Conservation (phyloP, 768 basidiomycete species). For the Tubosaeta sp. region DNA sequence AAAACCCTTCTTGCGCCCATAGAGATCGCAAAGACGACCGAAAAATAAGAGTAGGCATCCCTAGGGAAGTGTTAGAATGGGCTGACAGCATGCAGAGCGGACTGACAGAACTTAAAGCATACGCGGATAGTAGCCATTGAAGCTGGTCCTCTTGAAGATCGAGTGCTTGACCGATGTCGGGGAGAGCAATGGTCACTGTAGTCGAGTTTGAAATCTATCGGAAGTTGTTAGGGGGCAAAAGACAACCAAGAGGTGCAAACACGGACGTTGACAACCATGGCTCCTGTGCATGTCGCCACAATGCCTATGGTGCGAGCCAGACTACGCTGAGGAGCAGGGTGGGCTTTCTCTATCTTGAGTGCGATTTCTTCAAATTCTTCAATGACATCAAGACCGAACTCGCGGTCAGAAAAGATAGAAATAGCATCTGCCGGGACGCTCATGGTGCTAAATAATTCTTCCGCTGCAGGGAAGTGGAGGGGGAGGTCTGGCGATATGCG, state of each 20-base stretch:
- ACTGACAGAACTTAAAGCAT: slow-evolving; percentile 61
- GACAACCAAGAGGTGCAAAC: not conserved
- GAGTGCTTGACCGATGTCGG: slow-evolving; percentile 47
- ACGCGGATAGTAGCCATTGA: slow-evolving; percentile 68
- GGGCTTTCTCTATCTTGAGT: too few species aligned
- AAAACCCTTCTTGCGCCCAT: slow-evolving; percentile 71
- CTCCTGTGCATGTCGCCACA: slow-evolving; percentile 37
- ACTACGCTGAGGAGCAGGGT: slow-evolving; percentile 16
- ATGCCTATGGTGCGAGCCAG: slow-evolving; percentile 26
- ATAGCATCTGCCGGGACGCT: slow-evolving; percentile 10
- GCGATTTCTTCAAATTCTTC: slow-evolving; percentile 8
- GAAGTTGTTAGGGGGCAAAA: slow-evolving; percentile 1
- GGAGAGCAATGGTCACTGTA: slow-evolving; percentile 47
- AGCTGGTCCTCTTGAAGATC: slow-evolving; percentile 48
- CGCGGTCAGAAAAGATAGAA: slow-evolving; percentile 8
- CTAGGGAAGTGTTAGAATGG: slow-evolving; percentile 34
- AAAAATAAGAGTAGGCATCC: slow-evolving; percentile 75
- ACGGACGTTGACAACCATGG: slow-evolving; percentile 36
- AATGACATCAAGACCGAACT: slow-evolving; percentile 5
- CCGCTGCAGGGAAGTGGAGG: not conserved
- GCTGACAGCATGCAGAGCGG: not conserved
- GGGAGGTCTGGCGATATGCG: not conserved
- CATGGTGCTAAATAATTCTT: slow-evolving; percentile 6
- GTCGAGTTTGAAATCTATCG: slow-evolving; percentile 34
- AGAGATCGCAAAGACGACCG: slow-evolving; percentile 76